phyloP scores from a whole-genome alignment of 257 asterid species.

The Jacaranda mimosifolia region DNA sequence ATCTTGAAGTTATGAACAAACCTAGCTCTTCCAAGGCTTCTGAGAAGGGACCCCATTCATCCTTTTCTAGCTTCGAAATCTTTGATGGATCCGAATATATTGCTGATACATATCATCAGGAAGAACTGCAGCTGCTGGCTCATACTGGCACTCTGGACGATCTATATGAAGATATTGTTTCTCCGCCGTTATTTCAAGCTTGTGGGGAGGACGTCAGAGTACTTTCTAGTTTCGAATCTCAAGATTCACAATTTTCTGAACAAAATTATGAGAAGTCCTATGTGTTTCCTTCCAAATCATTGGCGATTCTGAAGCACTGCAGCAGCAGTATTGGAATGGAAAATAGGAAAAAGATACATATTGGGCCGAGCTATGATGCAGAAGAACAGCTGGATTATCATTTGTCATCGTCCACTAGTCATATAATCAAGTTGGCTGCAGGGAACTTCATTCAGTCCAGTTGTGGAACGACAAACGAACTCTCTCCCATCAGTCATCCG shows the following conservation, averaged over 20 bases:
- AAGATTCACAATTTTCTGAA: slow-evolving; percentile 28
- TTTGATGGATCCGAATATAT: too few species aligned
- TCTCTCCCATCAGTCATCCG: slow-evolving; percentile 48
- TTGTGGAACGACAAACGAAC: slow-evolving; percentile 30
- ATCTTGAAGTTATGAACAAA: too few species aligned
- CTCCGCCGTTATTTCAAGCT: slow-evolving; percentile 22
- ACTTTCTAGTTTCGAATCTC: neutral
- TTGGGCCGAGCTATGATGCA: neutral
- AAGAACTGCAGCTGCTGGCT: neutral
- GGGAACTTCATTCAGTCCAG: slow-evolving; percentile 55
- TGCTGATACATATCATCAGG: neutral
- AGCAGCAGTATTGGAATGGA: slow-evolving; percentile 33
- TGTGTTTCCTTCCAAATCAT: slow-evolving; percentile 45
- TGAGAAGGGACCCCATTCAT: too few species aligned
- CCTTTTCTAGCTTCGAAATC: too few species aligned
- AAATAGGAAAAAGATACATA: slow-evolving; percentile 24
- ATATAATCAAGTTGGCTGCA: slow-evolving; percentile 56
- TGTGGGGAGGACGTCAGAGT: slow-evolving; percentile 7
- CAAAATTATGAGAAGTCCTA: slow-evolving; percentile 29
- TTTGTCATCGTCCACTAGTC: slow-evolving; percentile 34
- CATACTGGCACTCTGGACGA: slow-evolving; percentile 22
- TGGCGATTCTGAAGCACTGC: slow-evolving; percentile 51
- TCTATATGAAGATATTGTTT: slow-evolving; percentile 2
- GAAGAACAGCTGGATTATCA: neutral
- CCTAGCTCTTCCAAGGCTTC: too few species aligned